phyloP scores from a whole-genome alignment of 768 basidiomycete species.

The Leccinum pellstonianum region DNA sequence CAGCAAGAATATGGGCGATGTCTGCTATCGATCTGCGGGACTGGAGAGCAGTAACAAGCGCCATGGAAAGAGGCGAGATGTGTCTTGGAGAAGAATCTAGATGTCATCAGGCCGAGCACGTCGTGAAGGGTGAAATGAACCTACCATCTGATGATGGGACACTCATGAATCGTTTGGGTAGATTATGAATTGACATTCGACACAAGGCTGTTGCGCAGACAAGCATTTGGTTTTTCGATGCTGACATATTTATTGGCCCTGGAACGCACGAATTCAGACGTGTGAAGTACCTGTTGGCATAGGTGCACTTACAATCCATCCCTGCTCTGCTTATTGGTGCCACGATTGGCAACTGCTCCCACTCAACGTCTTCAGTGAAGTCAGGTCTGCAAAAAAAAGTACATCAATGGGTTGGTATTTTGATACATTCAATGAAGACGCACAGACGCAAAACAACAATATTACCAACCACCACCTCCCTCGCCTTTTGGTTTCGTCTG shows the following conservation, averaged over 20 bases:
- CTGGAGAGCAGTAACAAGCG: slow-evolving; percentile 43
- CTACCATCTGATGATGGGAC: slow-evolving; percentile 19
- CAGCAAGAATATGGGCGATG: slow-evolving; percentile 54
- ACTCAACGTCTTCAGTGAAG: slow-evolving; percentile 48
- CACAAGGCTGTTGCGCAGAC: slow-evolving; percentile 52
- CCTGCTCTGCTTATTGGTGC: slow-evolving; percentile 42
- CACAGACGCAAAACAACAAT: slow-evolving; percentile 56
- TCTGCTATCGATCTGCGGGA: slow-evolving; percentile 57
- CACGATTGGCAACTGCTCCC: slow-evolving; percentile 48
- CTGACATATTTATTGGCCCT: slow-evolving; percentile 58
- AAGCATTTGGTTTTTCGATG: slow-evolving; percentile 61
- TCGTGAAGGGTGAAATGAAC: background rate
- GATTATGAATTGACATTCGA: slow-evolving; percentile 41
- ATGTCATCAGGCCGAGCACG: slow-evolving; percentile 20
- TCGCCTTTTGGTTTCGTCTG: slow-evolving; percentile 31
- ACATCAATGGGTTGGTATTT: background rate
- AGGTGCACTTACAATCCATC: slow-evolving; percentile 46
- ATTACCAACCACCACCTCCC: slow-evolving; percentile 46
- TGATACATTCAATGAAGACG: slow-evolving; percentile 1
- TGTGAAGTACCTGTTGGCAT: background rate
- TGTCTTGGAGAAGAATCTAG: slow-evolving; percentile 30
- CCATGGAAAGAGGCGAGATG: slow-evolving; percentile 21
- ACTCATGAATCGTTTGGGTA: slow-evolving; percentile 38
- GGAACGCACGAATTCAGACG: slow-evolving; percentile 1
- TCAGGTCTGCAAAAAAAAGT: slow-evolving; percentile 44